Evolutionary conservation across 2,329 filamentous ascomycete species (phyloP).

Genomic region (Magnaporthales sp.): DNA sequence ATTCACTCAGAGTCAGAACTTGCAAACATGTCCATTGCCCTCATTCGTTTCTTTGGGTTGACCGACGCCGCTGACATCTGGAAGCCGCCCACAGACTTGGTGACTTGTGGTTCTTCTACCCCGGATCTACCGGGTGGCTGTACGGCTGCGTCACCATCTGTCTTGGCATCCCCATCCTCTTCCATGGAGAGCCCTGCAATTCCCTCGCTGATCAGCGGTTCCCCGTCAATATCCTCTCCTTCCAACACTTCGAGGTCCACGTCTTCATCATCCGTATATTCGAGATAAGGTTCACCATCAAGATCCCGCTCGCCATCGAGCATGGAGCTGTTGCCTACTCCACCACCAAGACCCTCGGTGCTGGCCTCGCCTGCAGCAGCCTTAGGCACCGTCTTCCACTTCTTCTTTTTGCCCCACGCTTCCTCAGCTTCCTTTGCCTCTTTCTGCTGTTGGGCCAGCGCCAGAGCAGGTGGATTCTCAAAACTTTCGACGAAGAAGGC

Average conservation of each 20-base stretch:
- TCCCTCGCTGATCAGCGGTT: conserved; percentile 37
- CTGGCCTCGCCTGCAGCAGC: conserved; percentile 21
- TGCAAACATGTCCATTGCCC: conserved; percentile 82
- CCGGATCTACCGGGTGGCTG: neutral
- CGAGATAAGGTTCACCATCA: conserved; percentile 22
- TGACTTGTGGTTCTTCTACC: neutral
- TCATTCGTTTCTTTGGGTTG: conserved; percentile 51
- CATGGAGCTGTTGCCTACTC: neutral
- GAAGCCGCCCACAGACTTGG: conserved; percentile 14
- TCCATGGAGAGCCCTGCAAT: conserved; percentile 34
- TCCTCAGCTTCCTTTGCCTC: conserved; percentile 28
- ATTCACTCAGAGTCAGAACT: conserved; percentile 48
- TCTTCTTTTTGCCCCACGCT: conserved; percentile 27
- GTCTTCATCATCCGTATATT: conserved; percentile 35
- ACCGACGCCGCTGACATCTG: conserved; percentile 15
- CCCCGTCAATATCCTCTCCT: conserved; percentile 33
- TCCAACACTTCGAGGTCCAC: conserved; percentile 37
- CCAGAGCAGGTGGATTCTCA: conserved; percentile 51
- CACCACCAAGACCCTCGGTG: neutral
- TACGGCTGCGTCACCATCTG: conserved; percentile 6
- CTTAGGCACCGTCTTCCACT: conserved; percentile 37
- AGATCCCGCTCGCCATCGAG: conserved; percentile 5
- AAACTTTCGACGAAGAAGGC: conserved; percentile 64
- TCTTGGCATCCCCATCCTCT: conserved; percentile 8
- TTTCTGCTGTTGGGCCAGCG: conserved; percentile 11